Evolutionary conservation across 352 stramenopile genomes (phyloP).

Genomic region (Globisporangium rhizosaccharum): DNA sequence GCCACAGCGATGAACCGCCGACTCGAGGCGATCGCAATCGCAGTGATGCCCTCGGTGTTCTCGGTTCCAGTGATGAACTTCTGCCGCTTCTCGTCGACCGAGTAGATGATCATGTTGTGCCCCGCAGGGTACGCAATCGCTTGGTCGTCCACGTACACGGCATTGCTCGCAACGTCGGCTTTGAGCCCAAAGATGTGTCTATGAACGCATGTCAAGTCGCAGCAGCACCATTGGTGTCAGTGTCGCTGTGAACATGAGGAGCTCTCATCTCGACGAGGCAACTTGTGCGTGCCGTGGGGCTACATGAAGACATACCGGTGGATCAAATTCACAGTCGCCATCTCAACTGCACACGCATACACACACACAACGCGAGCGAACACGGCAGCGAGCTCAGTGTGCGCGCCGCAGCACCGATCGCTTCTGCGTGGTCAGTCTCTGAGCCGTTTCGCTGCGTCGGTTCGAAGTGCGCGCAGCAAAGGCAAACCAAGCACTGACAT

Average conservation of each 20-base stretch:
- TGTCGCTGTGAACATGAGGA: background rate
- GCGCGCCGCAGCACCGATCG: too few relatives aligned
- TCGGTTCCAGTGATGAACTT: constrained; percentile 85
- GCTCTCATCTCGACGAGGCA: background rate
- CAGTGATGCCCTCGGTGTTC: constrained; percentile 65
- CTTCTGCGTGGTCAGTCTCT: too few relatives aligned
- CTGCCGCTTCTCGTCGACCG: constrained; percentile 88
- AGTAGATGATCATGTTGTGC: constrained; percentile 85
- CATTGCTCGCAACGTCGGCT: constrained; percentile 71
- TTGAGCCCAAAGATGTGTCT: constrained; percentile 92
- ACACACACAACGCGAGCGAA: too few relatives aligned
- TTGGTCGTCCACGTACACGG: constrained; percentile 83
- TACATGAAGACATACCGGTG: constrained; percentile 19
- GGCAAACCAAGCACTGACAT: too few relatives aligned
- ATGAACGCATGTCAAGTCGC: background rate
- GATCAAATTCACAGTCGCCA: constrained; percentile 40
- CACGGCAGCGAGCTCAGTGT: too few relatives aligned
- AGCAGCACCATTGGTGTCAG: background rate
- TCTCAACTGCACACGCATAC: background rate
- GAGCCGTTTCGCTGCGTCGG: too few relatives aligned
- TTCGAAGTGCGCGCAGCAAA: too few relatives aligned
- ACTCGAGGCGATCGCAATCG: constrained; percentile 60
- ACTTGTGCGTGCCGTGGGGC: too few relatives aligned
- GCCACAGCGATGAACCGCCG: constrained; percentile 74
- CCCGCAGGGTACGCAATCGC: constrained; percentile 82